A percentile compares a stretch with the other conserved stretches of the same genome.
These are phyloP conservation scores for Chaetomium sp. DNA, from an alignment of 2,329 filamentous ascomycete genomes.

Conservation along the genomic window DNA sequence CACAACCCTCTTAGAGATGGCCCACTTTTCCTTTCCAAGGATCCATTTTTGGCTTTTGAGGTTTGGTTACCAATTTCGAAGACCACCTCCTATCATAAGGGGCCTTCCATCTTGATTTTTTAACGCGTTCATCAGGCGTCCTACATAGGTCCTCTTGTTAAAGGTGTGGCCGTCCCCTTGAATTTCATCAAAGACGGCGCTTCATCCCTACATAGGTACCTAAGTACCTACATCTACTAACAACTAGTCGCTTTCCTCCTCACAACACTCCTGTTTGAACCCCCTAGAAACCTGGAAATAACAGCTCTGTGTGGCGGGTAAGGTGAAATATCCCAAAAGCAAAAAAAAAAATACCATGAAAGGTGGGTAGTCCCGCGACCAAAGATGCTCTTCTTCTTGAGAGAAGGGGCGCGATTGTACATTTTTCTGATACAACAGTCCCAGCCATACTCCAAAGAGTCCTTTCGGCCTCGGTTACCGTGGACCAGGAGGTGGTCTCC, in stretches of 20 bases:
- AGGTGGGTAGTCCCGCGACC: neutral
- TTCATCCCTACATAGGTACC: too few species aligned
- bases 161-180: too few species aligned
- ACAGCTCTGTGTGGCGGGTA: neutral
- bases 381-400: neutral
- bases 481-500: conserved; percentile 84
- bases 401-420: too few species aligned
- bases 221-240: too few species aligned
- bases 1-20: neutral
- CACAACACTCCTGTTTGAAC: neutral
- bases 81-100: too few species aligned
- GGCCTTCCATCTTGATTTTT: too few species aligned
- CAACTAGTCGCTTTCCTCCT: neutral
- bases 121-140: too few species aligned
- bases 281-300: neutral
- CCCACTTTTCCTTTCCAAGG: neutral
- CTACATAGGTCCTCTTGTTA: too few species aligned
- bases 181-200: too few species aligned
- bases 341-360: conserved; percentile 9
- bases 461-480: conserved; percentile 89
- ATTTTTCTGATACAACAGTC: neutral
- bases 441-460: conserved; percentile 88
- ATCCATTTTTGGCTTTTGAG: too few species aligned
- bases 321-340: neutral
- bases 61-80: too few species aligned